Conservation (phyloP, 441 rosid species). For the Raphanus hybrid region DNA sequence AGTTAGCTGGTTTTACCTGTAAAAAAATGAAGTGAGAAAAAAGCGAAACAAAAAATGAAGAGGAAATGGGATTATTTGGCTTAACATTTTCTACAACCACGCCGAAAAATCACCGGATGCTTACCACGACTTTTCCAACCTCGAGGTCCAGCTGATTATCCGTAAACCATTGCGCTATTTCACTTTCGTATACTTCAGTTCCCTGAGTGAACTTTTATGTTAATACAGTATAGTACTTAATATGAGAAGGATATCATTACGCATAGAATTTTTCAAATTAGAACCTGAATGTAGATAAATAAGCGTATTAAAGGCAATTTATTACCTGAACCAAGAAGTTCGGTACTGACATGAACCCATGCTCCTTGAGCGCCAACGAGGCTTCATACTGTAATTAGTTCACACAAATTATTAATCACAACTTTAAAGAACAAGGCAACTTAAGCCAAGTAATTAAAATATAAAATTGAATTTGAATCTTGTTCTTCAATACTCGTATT, state of each 20-base stretch:
- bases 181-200: constrained; percentile 53
- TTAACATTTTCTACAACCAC: constrained; percentile 21
- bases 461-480: not conserved
- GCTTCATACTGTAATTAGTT: constrained; percentile 76
- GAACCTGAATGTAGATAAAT: constrained; percentile 11
- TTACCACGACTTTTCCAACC: constrained; percentile 90
- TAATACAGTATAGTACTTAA: constrained; percentile 18
- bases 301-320: constrained; percentile 1
- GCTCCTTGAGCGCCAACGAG: constrained; percentile 71
- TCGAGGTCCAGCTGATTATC: constrained; percentile 69
- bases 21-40: constrained; percentile 9
- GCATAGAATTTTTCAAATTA: not conserved
- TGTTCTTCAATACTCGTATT: not conserved
- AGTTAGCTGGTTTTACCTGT: constrained; percentile 91
- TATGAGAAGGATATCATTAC: constrained; percentile 3
- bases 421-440: not conserved
- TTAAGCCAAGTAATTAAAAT: not conserved
- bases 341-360: constrained; percentile 76
- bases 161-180: constrained; percentile 69
- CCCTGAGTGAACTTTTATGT: constrained; percentile 50
- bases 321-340: constrained; percentile 77
- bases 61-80: constrained; percentile 13
- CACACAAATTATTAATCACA: constrained; percentile 9
- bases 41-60: constrained; percentile 30
- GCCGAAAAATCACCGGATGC: constrained; percentile 37